phyloP scores from a whole-genome alignment of 371 early-diverging fungal species.

The Mucor mucedo region DNA sequence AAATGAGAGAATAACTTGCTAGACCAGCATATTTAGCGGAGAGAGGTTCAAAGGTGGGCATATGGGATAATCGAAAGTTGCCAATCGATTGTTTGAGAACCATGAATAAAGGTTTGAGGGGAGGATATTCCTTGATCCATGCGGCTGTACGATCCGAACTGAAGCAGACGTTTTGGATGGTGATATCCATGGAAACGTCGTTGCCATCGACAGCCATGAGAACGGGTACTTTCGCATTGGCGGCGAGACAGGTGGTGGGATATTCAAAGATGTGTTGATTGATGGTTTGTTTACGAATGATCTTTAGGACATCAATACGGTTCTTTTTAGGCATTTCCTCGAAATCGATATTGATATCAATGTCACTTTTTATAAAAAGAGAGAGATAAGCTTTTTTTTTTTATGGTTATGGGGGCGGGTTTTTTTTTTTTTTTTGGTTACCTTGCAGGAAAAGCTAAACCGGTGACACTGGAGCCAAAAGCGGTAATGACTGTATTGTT shows the following conservation, averaged over 20 bases:
- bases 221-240: constrained; percentile 25
- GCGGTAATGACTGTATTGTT: neutral
- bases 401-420: too few relatives aligned
- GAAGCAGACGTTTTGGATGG: constrained; percentile 17
- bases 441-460: constrained; percentile 33
- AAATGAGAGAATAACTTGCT: constrained; percentile 31
- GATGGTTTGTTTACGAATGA: constrained; percentile 10
- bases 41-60: constrained; percentile 17
- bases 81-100: constrained; percentile 29
- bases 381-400: neutral
- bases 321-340: neutral
- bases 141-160: constrained; percentile 28
- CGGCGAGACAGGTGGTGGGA: neutral
- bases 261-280: neutral
- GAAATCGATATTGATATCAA: constrained; percentile 30
- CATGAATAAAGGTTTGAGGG: constrained; percentile 29
- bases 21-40: constrained; percentile 27
- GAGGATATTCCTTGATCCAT: constrained; percentile 31
- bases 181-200: constrained; percentile 25
- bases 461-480: constrained; percentile 31
- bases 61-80: neutral
- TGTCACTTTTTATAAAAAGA: constrained; percentile 18
- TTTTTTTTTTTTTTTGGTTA: neutral
- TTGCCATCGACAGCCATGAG: constrained; percentile 9
- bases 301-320: constrained; percentile 3